Conservation (phyloP, 2,329 filamentous ascomycete species). For the Colletotrichum orbiculare region DNA sequence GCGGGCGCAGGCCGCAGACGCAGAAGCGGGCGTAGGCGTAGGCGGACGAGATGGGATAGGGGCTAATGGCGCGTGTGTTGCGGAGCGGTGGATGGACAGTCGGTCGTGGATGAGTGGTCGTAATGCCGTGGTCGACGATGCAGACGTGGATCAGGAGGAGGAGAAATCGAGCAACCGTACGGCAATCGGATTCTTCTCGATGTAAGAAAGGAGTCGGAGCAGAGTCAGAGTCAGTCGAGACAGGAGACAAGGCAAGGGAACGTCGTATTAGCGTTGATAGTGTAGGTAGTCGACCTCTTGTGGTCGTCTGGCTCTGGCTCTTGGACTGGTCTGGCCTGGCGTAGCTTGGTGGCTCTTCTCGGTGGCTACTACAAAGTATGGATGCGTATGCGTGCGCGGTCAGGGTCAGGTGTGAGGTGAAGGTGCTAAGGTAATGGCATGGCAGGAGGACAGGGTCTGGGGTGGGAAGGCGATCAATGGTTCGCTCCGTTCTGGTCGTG, state of each 20-base stretch:
- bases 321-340: conserved; percentile 10
- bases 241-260: conserved; percentile 12
- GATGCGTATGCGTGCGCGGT: too few species aligned
- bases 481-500: too few species aligned
- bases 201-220: conserved; percentile 5
- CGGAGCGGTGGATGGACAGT: conserved; percentile 17
- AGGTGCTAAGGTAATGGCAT: not conserved
- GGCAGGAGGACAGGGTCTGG: conserved; percentile 3
- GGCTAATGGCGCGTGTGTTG: conserved; percentile 19
- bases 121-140: not conserved
- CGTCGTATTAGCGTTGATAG: conserved; percentile 16
- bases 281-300: not conserved
- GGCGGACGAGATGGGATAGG: conserved; percentile 10
- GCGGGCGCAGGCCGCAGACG: too few species aligned
- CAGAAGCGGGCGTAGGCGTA: not conserved
- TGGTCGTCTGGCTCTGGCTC: conserved; percentile 7
- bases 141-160: conserved; percentile 20
- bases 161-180: conserved; percentile 31
- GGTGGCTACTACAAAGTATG: too few species aligned
- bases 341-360: too few species aligned
- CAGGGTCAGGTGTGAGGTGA: not conserved
- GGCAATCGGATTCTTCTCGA: conserved; percentile 32
- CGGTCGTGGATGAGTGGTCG: conserved; percentile 10
- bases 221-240: not conserved
- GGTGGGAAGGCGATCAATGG: not conserved